phyloP scores from a whole-genome alignment of 2,329 filamentous ascomycete genomes.

The Dissoconium aciculare region DNA sequence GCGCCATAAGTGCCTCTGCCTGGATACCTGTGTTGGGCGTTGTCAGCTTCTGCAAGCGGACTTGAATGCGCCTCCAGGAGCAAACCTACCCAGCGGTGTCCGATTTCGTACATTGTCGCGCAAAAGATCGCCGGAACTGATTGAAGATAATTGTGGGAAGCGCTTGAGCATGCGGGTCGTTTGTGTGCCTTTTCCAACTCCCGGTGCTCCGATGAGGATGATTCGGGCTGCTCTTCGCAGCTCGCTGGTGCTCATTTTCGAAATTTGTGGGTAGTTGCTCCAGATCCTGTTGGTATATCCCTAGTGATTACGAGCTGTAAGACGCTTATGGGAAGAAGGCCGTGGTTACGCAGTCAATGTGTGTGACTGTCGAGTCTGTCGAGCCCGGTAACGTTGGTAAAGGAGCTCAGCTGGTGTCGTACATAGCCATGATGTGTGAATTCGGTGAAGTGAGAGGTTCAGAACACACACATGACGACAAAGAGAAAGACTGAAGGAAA shows the following conservation, averaged over 20 bases:
- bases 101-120: slow-evolving; percentile 81
- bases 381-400: too few relatives aligned
- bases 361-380: too few relatives aligned
- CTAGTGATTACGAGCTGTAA: too few relatives aligned
- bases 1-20: slow-evolving; percentile 76
- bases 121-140: slow-evolving; percentile 86
- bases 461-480: too few relatives aligned
- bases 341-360: too few relatives aligned
- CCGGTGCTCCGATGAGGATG: slow-evolving; percentile 90
- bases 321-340: too few relatives aligned
- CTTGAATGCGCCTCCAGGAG: not conserved
- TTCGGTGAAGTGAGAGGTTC: too few relatives aligned
- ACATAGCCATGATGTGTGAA: too few relatives aligned
- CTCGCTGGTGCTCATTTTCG: slow-evolving; percentile 28
- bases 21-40: slow-evolving; percentile 53
- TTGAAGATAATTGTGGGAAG: slow-evolving; percentile 77
- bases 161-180: slow-evolving; percentile 72
- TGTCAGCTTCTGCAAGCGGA: slow-evolving; percentile 2
- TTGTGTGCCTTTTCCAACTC: slow-evolving; percentile 89
- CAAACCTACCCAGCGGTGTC: slow-evolving; percentile 60
- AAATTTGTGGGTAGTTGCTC: too few relatives aligned
- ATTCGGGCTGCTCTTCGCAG: slow-evolving; percentile 59
- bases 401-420: too few relatives aligned
- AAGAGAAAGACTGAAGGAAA: too few relatives aligned
- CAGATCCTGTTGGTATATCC: too few relatives aligned